Conservation (phyloP, 208 protist genomes). For the Trypanosoma rangeli region DNA sequence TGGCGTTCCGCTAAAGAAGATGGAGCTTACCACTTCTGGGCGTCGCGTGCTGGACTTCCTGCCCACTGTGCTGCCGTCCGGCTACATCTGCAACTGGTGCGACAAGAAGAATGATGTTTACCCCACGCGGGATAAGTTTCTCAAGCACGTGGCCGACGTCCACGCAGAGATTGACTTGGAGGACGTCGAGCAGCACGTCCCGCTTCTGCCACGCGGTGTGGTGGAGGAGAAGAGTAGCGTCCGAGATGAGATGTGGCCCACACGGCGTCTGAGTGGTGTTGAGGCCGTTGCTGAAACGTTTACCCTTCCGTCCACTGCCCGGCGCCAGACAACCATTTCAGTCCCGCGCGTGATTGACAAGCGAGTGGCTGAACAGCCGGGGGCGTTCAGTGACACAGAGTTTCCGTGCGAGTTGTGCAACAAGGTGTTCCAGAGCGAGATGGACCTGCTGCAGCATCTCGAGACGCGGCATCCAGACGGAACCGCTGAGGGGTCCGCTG, state of each 20-base stretch:
- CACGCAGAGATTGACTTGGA: conserved; percentile 77
- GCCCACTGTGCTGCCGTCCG: conserved; percentile 59
- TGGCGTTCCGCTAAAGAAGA: conserved; percentile 50
- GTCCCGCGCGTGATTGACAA: conserved; percentile 33
- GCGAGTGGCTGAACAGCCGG: background rate
- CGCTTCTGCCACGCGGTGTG: conserved; percentile 21
- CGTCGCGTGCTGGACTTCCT: conserved; percentile 31
- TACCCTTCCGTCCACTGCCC: background rate
- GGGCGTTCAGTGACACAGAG: conserved; percentile 35
- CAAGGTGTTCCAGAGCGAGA: conserved; percentile 49
- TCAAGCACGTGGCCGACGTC: conserved; percentile 69
- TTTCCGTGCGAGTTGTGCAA: conserved; percentile 88
- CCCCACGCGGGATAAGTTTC: conserved; percentile 75
- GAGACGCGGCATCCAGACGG: conserved; percentile 48
- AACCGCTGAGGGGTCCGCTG: conserved; percentile 1
- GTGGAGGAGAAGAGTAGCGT: conserved; percentile 2
- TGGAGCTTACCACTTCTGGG: conserved; percentile 25
- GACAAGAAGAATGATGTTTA: conserved; percentile 34
- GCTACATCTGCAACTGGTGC: conserved; percentile 90
- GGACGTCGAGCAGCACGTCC: conserved; percentile 59
- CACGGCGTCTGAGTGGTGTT: conserved; percentile 38
- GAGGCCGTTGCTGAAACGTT: conserved; percentile 28
- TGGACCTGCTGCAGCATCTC: conserved; percentile 77
- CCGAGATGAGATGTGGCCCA: conserved; percentile 13
- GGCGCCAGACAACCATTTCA: conserved; percentile 23